phyloP scores from a whole-genome alignment of 441 rosid genomes.

The Syzygium malaccense region DNA sequence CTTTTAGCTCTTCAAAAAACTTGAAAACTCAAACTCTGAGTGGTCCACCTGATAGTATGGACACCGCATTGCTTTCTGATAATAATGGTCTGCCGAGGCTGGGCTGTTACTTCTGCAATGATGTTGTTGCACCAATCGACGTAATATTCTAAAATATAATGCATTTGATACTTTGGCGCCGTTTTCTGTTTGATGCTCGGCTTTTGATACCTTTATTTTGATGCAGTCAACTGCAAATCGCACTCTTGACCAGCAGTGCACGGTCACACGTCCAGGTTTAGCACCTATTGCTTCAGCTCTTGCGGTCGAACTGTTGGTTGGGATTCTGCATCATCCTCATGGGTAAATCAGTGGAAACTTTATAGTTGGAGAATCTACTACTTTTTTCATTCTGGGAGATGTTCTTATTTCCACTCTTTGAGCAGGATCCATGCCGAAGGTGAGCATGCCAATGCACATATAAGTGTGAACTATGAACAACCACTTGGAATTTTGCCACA shows the following conservation, averaged over 20 bases:
- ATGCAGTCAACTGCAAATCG: slow-evolving; percentile 89
- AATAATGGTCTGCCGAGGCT: slow-evolving; percentile 40
- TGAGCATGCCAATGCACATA: slow-evolving; percentile 40
- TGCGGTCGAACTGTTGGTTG: slow-evolving; percentile 81
- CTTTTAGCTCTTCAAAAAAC: slow-evolving; percentile 27
- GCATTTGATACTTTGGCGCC: neutral
- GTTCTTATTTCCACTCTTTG: slow-evolving; percentile 5
- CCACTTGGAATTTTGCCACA: slow-evolving; percentile 93
- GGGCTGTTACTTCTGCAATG: slow-evolving; percentile 97
- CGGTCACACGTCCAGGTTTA: slow-evolving; percentile 94
- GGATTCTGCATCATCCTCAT: slow-evolving; percentile 75
- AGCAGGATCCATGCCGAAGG: slow-evolving; percentile 62
- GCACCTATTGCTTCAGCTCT: slow-evolving; percentile 96
- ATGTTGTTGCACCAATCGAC: slow-evolving; percentile 95
- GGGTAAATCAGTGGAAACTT: slow-evolving; percentile 38
- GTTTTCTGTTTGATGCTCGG: neutral
- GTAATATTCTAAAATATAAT: slow-evolving; percentile 28
- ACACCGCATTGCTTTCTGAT: slow-evolving; percentile 32
- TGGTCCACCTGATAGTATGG: slow-evolving; percentile 26
- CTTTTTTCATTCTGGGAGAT: neutral
- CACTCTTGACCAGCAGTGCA: slow-evolving; percentile 93
- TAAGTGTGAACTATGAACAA: slow-evolving; percentile 36
- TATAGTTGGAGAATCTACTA: neutral
- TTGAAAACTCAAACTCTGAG: slow-evolving; percentile 15
- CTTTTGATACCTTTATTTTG: neutral